These are phyloP conservation scores for Hyphopichia burtonii DNA, from an alignment of 1,139 yeast species.

Conservation along the genomic window DNA sequence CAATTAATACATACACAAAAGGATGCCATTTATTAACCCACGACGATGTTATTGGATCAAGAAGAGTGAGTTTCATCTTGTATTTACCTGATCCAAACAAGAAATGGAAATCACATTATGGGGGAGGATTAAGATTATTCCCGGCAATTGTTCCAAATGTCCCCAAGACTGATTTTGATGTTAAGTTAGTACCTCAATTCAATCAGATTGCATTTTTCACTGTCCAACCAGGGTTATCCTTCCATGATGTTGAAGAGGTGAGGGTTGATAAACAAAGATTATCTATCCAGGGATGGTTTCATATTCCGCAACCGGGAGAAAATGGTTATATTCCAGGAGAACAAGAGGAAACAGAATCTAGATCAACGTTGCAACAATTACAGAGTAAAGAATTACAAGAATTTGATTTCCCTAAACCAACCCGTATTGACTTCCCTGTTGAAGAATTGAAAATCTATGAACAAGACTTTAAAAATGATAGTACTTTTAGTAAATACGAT, in stretches of 20 bases:
- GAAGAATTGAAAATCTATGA: conserved; percentile 29
- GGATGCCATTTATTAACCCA: conserved; percentile 95
- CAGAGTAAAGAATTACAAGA: conserved; percentile 77
- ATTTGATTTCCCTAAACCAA: conserved; percentile 73
- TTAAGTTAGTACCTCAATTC: conserved; percentile 83
- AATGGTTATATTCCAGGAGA: conserved; percentile 80
- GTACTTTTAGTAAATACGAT: conserved; percentile 33
- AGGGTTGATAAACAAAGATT: conserved; percentile 84
- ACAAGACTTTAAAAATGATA: conserved; percentile 7
- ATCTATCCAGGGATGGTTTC: conserved; percentile 98
- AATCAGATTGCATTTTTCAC: conserved; percentile 95
- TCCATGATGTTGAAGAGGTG: conserved; percentile 98
- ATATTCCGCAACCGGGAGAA: conserved; percentile 92
- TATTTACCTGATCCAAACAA: conserved; percentile 92
- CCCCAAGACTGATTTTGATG: conserved; percentile 73
- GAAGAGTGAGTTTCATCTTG: conserved; percentile 88
- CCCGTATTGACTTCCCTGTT: conserved; percentile 31
- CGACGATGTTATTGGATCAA: conserved; percentile 95
- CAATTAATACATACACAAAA: conserved; percentile 84
- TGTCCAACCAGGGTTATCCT: conserved; percentile 93
- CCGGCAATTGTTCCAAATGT: conserved; percentile 88
- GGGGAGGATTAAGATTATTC: conserved; percentile 87
- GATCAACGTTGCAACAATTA: conserved; percentile 76
- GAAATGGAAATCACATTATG: conserved; percentile 82
- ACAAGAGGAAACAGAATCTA: conserved; percentile 71